These are phyloP conservation scores for Fistulinella cinereoalba DNA, from an alignment of 1,284 basidiomycete species.

Conservation along the genomic window DNA sequence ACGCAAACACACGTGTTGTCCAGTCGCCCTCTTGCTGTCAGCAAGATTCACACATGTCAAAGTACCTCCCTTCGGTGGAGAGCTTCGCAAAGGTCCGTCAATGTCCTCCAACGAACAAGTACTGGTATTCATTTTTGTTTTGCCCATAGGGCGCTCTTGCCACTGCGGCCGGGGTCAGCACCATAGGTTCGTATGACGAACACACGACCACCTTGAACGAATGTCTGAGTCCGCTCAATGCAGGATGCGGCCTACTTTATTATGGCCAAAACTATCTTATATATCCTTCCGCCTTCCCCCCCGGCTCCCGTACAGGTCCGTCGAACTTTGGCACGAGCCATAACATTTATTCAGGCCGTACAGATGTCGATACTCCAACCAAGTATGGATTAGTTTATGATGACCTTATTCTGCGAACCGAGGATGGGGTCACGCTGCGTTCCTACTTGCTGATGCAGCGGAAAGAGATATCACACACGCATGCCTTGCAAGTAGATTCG, in stretches of 20 bases:
- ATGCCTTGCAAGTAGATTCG: constrained; percentile 31
- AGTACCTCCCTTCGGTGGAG: constrained; percentile 53
- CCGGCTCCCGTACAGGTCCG: constrained; percentile 75
- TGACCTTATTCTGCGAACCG: constrained; percentile 63
- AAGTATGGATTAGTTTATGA: constrained; percentile 73
- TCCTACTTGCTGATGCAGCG: constrained; percentile 60
- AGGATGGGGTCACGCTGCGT: constrained; percentile 58
- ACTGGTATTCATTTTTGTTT: not conserved
- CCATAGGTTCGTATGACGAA: constrained; percentile 49
- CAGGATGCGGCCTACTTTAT: constrained; percentile 73
- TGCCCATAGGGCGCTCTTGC: constrained; percentile 71
- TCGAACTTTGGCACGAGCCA: not conserved
- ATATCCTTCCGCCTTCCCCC: constrained; percentile 85
- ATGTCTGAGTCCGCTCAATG: constrained; percentile 1
- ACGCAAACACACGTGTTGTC: constrained; percentile 15
- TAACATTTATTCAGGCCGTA: not conserved
- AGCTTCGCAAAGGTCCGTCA: constrained; percentile 58
- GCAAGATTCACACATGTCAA: constrained; percentile 22
- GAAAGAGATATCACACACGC: constrained; percentile 34
- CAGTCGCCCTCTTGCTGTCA: not conserved
- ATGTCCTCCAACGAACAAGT: not conserved
- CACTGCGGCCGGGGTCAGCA: constrained; percentile 63
- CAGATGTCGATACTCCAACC: constrained; percentile 71
- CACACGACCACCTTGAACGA: not conserved
- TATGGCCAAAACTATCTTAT: constrained; percentile 87